Conservation (phyloP, 176 grass and related monocot species). For the Musa beccarii region DNA sequence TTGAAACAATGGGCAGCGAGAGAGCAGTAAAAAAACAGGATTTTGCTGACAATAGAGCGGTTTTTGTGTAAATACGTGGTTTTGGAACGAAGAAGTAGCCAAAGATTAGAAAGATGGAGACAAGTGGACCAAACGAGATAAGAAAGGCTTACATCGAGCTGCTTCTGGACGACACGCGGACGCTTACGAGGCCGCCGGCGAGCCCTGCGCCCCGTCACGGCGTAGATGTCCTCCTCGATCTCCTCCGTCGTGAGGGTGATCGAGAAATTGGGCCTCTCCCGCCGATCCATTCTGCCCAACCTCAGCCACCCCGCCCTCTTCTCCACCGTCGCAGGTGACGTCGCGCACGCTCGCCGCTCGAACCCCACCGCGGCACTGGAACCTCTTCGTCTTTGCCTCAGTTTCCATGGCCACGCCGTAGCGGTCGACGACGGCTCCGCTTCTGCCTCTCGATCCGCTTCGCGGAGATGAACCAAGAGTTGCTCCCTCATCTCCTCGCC, state of each 20-base stretch:
- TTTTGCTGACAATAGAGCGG: too few relatives aligned
- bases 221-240: constrained; percentile 92
- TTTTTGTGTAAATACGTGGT: neutral
- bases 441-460: neutral
- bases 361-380: neutral
- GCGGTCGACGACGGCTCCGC: neutral
- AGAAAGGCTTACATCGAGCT: constrained; percentile 71
- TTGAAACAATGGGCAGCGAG: neutral
- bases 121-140: too few relatives aligned
- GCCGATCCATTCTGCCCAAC: constrained; percentile 22
- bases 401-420: constrained; percentile 37
- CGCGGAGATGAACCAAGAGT: neutral
- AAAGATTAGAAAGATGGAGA: neutral
- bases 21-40: too few relatives aligned
- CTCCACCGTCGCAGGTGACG: constrained; percentile 18
- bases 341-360: neutral
- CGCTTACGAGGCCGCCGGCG: constrained; percentile 60
- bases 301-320: constrained; percentile 25
- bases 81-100: neutral
- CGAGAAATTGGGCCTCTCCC: constrained; percentile 52
- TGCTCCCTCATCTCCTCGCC: too few relatives aligned
- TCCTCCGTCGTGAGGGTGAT: constrained; percentile 61
- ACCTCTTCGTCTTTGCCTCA: constrained; percentile 30
- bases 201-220: constrained; percentile 61
- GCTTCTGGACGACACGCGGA: constrained; percentile 63